Evolutionary conservation across 306 rosid species (phyloP).

Genomic region (Lathyrus aphaca): DNA sequence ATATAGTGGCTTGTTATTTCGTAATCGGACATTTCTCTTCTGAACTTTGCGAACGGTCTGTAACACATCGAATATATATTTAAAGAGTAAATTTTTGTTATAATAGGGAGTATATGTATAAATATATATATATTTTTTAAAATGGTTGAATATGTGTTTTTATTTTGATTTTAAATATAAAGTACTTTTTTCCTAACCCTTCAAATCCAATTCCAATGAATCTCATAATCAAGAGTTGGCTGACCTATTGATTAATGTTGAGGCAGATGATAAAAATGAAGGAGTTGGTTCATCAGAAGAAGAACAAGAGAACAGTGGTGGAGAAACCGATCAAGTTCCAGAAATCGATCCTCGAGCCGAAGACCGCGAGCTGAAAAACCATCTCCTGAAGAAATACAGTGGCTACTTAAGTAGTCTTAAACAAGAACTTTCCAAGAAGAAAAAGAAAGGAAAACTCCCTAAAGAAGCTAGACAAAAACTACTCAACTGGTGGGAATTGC

Average conservation of each 20-base stretch:
- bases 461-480: constrained; percentile 98
- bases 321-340: constrained; percentile 69
- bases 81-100: too few species aligned
- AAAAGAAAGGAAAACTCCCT: constrained; percentile 94
- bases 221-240: background rate
- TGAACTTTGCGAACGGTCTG: too few species aligned
- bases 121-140: too few species aligned
- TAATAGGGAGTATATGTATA: too few species aligned
- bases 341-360: constrained; percentile 92
- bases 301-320: constrained; percentile 83
- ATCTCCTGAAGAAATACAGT: constrained; percentile 83
- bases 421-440: constrained; percentile 97
- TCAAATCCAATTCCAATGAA: too few species aligned
- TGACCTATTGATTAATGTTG: background rate
- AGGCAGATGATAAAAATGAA: constrained; percentile 72
- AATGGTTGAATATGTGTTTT: too few species aligned
- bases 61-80: too few species aligned
- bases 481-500: constrained; percentile 97
- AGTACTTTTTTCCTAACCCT: too few species aligned
- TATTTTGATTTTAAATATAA: too few species aligned
- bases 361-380: constrained; percentile 91
- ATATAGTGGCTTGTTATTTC: too few species aligned
- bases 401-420: constrained; percentile 92
- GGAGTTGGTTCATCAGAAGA: constrained; percentile 86
- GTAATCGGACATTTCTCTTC: too few species aligned